Evolutionary conservation across 1,284 basidiomycete genomes (phyloP).

Genomic region (Ganoderma meredithae): DNA sequence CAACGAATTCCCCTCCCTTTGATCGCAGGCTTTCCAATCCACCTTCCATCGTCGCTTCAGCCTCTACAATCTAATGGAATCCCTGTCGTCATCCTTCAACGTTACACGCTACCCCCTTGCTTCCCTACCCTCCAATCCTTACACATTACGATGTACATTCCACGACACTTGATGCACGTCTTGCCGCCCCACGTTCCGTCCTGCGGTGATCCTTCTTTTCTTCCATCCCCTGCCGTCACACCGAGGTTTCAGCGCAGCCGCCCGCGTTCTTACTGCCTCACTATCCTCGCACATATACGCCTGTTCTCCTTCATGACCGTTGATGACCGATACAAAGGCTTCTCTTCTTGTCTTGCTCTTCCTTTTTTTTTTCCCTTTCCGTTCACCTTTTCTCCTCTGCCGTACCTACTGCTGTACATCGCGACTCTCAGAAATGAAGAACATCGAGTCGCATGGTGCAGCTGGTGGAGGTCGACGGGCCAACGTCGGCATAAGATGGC

Average conservation of each 20-base stretch:
- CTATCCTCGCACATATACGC: slow-evolving; percentile 9
- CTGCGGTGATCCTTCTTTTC: too few relatives aligned
- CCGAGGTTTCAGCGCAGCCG: neutral
- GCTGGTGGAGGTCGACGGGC: neutral
- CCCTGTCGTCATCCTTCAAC: slow-evolving; percentile 11
- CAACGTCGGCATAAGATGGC: too few relatives aligned
- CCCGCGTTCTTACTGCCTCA: neutral
- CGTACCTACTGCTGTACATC: slow-evolving; percentile 17
- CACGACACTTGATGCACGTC: neutral
- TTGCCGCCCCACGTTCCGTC: neutral
- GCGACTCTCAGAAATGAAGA: slow-evolving; percentile 26
- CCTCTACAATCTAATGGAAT: slow-evolving; percentile 24
- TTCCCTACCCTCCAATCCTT: slow-evolving; percentile 4
- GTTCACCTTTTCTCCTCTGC: slow-evolving; percentile 7
- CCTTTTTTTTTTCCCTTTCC: slow-evolving; percentile 4
- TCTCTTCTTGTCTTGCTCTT: neutral
- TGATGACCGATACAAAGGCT: slow-evolving; percentile 24
- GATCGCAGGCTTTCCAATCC: neutral
- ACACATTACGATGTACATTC: slow-evolving; percentile 4
- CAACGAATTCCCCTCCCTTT: slow-evolving; percentile 1
- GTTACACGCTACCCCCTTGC: slow-evolving; percentile 1
- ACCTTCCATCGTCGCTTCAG: neutral
- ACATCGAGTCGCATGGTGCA: neutral
- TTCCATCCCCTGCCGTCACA: neutral
- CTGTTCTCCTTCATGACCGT: slow-evolving; percentile 32